A percentile compares a stretch with the other conserved stretches of the same genome.
These are phyloP conservation scores for Fusarium agapanthi DNA, from an alignment of 2,329 filamentous ascomycete species.

Conservation along the genomic window DNA sequence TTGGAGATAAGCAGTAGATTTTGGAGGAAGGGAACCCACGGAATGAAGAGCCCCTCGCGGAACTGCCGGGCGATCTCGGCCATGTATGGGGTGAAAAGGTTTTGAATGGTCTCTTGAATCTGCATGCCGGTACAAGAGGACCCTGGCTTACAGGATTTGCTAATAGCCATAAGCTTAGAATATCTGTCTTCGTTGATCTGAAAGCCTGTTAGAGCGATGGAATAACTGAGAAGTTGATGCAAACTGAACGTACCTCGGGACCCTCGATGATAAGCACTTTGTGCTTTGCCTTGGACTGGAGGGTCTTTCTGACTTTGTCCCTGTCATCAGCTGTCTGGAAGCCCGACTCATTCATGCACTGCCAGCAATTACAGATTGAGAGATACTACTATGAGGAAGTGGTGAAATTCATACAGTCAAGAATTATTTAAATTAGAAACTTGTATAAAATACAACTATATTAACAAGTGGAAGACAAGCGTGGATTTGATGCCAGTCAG, in stretches of 20 bases:
- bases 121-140: neutral
- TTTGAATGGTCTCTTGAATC: neutral
- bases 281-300: neutral
- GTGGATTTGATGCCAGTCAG: accelerated
- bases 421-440: neutral
- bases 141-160: neutral
- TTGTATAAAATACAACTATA: no score
- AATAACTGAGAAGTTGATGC: neutral
- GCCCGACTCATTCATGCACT: neutral
- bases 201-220: neutral
- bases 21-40: neutral
- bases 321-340: neutral
- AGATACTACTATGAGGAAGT: no score
- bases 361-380: accelerated
- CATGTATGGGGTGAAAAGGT: neutral
- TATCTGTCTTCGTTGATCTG: neutral
- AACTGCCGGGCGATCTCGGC: neutral
- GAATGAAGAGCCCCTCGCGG: neutral
- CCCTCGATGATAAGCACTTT: neutral
- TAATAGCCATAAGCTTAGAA: neutral
- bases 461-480: neutral
- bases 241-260: neutral
- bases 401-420: neutral
- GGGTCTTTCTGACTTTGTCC: neutral
- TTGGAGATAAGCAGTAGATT: neutral